Percentiles rank a stretch among this genome's conserved stretches.
Evolutionary conservation across 305 asterid genomes (phyloP).

Genomic region (Fraxinus sp.): DNA sequence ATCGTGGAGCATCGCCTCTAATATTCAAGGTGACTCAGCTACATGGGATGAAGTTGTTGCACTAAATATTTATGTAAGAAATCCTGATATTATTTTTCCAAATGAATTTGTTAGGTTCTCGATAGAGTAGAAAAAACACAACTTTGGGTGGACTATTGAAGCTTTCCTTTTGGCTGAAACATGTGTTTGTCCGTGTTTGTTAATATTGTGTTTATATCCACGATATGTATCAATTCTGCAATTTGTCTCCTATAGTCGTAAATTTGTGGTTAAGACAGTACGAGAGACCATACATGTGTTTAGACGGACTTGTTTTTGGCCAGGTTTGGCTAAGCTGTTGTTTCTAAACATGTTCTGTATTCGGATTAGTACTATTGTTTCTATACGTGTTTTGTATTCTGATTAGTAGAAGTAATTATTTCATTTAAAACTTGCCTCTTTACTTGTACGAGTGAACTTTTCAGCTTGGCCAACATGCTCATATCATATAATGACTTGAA

Average conservation of each 20-base stretch:
- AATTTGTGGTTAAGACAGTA: background rate
- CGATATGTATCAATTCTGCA: background rate
- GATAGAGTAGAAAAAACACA: background rate
- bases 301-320: background rate
- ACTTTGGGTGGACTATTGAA: background rate
- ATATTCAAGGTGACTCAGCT: slow-evolving; percentile 35
- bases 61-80: slow-evolving; percentile 57
- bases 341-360: background rate
- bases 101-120: slow-evolving; percentile 31
- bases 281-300: background rate
- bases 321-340: background rate
- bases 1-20: slow-evolving; percentile 72
- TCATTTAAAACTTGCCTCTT: background rate
- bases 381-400: background rate
- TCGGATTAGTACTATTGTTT: background rate
- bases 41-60: slow-evolving; percentile 47
- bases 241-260: background rate
- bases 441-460: background rate
- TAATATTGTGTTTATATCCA: background rate
- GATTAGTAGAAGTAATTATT: background rate
- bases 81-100: slow-evolving; percentile 65
- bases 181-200: background rate
- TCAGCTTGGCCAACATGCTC: background rate
- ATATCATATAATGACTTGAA: background rate
- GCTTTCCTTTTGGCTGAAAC: background rate